Conservation (phyloP, 768 basidiomycete genomes). For the Mycena sanguinolenta region DNA sequence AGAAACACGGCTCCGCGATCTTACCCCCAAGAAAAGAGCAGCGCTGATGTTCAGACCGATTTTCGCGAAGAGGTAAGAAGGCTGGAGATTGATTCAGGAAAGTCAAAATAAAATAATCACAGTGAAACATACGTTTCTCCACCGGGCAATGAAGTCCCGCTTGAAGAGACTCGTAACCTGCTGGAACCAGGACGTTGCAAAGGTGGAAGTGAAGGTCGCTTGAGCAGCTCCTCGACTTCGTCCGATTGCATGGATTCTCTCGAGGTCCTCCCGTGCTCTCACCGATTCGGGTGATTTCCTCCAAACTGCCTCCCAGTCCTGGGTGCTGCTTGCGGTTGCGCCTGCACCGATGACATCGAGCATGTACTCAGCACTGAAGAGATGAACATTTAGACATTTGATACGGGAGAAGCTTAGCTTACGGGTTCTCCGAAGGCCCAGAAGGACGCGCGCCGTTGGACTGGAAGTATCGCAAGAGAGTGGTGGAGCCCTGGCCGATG, state of each 20-base stretch:
- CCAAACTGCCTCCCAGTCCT: slow-evolving; percentile 75
- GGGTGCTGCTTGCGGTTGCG: slow-evolving; percentile 65
- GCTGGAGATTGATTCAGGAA: slow-evolving; percentile 41
- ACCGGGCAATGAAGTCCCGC: slow-evolving; percentile 62
- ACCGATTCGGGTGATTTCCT: slow-evolving; percentile 58
- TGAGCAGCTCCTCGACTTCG: slow-evolving; percentile 52
- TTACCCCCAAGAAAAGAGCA: slow-evolving; percentile 65
- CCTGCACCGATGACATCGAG: slow-evolving; percentile 85
- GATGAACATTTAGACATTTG: background rate
- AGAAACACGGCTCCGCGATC: background rate
- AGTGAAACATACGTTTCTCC: slow-evolving; percentile 53
- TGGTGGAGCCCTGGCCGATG: slow-evolving; percentile 70
- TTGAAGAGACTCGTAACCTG: slow-evolving; percentile 60
- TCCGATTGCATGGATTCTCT: slow-evolving; percentile 64
- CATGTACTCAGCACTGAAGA: slow-evolving; percentile 68
- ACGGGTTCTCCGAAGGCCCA: slow-evolving; percentile 80
- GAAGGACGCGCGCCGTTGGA: slow-evolving; percentile 74
- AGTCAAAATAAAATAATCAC: background rate
- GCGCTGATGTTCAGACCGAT: slow-evolving; percentile 64
- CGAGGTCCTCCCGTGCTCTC: slow-evolving; percentile 54
- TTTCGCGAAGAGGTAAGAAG: slow-evolving; percentile 73
- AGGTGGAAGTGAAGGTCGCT: slow-evolving; percentile 56
- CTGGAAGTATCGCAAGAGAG: slow-evolving; percentile 82
- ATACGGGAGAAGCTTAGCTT: slow-evolving; percentile 33
- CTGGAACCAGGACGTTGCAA: slow-evolving; percentile 65